These are phyloP conservation scores for Fusarium setosum DNA, from an alignment of 2,329 filamentous ascomycete species.

Conservation along the genomic window DNA sequence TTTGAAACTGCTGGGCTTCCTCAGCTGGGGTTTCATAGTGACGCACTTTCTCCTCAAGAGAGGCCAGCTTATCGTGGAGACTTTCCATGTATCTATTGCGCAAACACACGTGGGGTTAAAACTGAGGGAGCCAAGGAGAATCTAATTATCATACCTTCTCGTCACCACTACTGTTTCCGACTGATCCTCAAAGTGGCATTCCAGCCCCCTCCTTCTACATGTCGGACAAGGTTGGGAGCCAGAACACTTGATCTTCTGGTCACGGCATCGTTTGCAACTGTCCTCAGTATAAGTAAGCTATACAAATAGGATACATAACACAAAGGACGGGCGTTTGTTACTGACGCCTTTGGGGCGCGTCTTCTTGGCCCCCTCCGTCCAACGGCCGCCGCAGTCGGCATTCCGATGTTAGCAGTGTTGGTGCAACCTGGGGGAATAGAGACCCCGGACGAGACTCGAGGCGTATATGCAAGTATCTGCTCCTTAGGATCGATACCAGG, in stretches of 20 bases:
- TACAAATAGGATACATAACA: neutral
- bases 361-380: neutral
- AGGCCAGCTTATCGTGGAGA: neutral
- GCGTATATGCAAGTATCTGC: no score
- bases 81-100: neutral
- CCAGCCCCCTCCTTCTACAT: neutral
- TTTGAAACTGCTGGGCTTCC: neutral
- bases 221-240: neutral
- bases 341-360: neutral
- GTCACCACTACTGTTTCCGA: slow-evolving; percentile 5
- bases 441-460: no score
- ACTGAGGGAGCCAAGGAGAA: neutral
- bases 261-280: slow-evolving; percentile 8
- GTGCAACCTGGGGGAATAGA: no score
- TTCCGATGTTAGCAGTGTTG: no score
- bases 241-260: slow-evolving; percentile 7
- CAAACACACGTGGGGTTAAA: neutral
- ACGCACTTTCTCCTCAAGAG: neutral
- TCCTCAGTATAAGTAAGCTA: neutral
- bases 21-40: neutral
- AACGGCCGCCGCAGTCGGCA: neutral
- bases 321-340: neutral
- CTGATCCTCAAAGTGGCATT: slow-evolving; percentile 1
- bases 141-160: neutral
- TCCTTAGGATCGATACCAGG: no score